phyloP scores from a whole-genome alignment of 108 stramenopile species.

The Nannochloropsis salina region DNA sequence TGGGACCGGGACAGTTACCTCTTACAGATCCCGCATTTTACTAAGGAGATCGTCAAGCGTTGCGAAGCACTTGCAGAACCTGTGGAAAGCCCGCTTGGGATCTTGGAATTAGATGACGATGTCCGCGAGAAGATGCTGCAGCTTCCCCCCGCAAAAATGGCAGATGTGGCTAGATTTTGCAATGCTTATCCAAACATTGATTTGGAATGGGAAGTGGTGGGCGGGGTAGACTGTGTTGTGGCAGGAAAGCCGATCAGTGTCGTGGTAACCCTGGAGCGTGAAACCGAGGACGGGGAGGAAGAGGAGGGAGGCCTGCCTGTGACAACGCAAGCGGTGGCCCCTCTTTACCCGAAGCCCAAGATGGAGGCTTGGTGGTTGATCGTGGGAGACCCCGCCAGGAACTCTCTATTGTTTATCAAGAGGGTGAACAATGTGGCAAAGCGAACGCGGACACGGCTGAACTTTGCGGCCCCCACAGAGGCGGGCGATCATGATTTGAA shows the following conservation, averaged over 20 bases:
- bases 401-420: slow-evolving; percentile 84
- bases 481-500: slow-evolving; percentile 83
- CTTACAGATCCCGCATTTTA: slow-evolving; percentile 92
- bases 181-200: slow-evolving; percentile 95
- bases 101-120: slow-evolving; percentile 87
- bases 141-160: slow-evolving; percentile 78
- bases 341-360: slow-evolving; percentile 80
- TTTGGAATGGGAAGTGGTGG: slow-evolving; percentile 71
- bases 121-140: slow-evolving; percentile 76
- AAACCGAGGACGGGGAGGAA: slow-evolving; percentile 69
- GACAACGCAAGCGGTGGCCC: slow-evolving; percentile 67
- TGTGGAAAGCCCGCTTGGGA: slow-evolving; percentile 65
- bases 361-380: slow-evolving; percentile 95
- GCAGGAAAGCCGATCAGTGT: slow-evolving; percentile 80
- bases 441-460: slow-evolving; percentile 57
- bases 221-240: slow-evolving; percentile 60
- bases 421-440: slow-evolving; percentile 63
- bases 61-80: slow-evolving; percentile 37
- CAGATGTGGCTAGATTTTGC: slow-evolving; percentile 94
- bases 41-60: slow-evolving; percentile 63
- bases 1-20: slow-evolving; percentile 84
- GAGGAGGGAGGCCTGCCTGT: slow-evolving; percentile 50
- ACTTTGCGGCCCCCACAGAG: slow-evolving; percentile 84
- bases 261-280: slow-evolving; percentile 72
- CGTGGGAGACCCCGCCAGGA: slow-evolving; percentile 77